Conservation (phyloP, 192 early-diverging fungal genomes). For the Entomortierella beljakovae region DNA sequence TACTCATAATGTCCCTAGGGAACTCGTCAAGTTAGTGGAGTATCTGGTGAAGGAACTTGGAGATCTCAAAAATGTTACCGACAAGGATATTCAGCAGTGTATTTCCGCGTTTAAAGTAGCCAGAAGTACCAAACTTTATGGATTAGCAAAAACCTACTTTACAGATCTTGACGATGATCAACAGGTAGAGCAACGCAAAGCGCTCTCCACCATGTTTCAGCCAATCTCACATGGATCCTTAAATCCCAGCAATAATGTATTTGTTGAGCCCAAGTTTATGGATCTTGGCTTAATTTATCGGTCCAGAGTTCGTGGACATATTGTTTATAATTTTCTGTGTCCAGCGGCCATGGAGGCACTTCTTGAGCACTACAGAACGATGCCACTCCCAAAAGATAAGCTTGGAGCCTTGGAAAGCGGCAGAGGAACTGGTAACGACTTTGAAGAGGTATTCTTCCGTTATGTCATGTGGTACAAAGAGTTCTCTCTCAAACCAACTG, state of each 20-base stretch:
- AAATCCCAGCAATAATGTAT: background rate
- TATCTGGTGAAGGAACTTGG: background rate
- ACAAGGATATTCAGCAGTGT: background rate
- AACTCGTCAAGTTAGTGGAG: background rate
- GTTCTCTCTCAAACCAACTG: background rate
- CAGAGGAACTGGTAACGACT: background rate
- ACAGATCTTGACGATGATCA: background rate
- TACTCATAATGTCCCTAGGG: background rate
- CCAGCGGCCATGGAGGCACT: background rate
- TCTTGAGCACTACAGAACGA: conserved; percentile 1
- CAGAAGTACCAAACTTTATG: background rate
- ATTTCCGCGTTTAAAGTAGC: background rate
- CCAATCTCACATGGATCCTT: background rate
- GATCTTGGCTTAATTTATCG: background rate
- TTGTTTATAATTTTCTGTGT: background rate
- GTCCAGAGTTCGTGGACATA: background rate
- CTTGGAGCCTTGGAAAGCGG: background rate
- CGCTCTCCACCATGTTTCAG: background rate
- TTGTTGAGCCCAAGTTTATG: background rate
- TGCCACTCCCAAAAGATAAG: background rate
- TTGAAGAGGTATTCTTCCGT: background rate
- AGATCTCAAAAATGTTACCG: background rate
- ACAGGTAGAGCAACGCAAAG: background rate
- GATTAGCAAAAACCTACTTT: background rate
- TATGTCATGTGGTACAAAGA: background rate